These are phyloP conservation scores for Penicillium coprophilum DNA, from an alignment of 495 filamentous ascomycete genomes.

Conservation along the genomic window DNA sequence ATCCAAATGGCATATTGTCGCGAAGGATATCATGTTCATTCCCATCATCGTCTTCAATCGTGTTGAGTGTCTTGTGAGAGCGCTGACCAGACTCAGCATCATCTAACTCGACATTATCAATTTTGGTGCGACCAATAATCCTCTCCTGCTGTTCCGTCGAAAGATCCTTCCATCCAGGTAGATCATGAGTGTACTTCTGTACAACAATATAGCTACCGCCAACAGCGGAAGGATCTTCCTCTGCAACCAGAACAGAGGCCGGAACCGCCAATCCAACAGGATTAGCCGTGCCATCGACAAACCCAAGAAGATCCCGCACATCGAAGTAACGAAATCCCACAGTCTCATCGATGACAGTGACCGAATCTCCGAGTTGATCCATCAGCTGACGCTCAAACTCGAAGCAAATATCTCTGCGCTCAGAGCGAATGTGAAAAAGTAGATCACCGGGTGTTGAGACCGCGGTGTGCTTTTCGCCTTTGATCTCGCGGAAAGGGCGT, in stretches of 20 bases:
- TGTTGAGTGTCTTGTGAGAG: slow-evolving; percentile 55
- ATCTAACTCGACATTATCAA: slow-evolving; percentile 56
- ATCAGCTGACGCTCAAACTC: slow-evolving; percentile 57
- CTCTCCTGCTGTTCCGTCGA: slow-evolving; percentile 53
- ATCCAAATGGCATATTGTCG: slow-evolving; percentile 62
- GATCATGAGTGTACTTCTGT: slow-evolving; percentile 58
- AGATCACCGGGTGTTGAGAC: slow-evolving; percentile 55
- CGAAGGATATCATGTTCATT: slow-evolving; percentile 54
- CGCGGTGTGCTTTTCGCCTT: slow-evolving; percentile 47
- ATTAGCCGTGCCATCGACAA: slow-evolving; percentile 61
- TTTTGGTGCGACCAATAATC: slow-evolving; percentile 57
- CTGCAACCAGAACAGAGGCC: slow-evolving; percentile 43
- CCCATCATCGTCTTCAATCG: slow-evolving; percentile 53
- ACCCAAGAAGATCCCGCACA: slow-evolving; percentile 57
- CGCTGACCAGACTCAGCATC: slow-evolving; percentile 50
- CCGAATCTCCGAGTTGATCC: slow-evolving; percentile 47
- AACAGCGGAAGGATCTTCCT: slow-evolving; percentile 36
- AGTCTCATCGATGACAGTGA: slow-evolving; percentile 51
- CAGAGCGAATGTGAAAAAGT: slow-evolving; percentile 57
- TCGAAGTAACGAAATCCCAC: slow-evolving; percentile 61
- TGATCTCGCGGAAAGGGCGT: slow-evolving; percentile 49
- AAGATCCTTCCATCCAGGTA: slow-evolving; percentile 47
- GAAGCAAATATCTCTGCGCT: slow-evolving; percentile 57
- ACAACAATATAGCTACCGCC: slow-evolving; percentile 58
- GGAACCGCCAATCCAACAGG: slow-evolving; percentile 51